A percentile compares a stretch with the other conserved stretches of the same genome.
These are phyloP conservation scores for Hyphopichia khmerensis DNA, from an alignment of 1,139 yeast species.

Conservation along the genomic window DNA sequence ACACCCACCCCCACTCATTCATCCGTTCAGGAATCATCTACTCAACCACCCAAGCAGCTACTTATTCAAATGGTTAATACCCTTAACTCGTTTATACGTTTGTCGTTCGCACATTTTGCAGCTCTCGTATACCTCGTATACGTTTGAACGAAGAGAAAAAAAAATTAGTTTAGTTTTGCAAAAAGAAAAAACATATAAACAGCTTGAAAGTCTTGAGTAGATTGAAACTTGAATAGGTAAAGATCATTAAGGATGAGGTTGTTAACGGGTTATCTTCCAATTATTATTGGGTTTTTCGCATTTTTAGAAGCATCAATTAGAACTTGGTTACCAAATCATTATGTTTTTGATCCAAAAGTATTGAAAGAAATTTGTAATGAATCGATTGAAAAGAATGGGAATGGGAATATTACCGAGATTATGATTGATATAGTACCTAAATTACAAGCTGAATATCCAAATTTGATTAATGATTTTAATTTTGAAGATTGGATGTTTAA, in stretches of 20 bases:
- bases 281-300: constrained; percentile 1
- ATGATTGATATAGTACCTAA: constrained; percentile 60
- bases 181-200: too few species aligned
- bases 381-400: constrained; percentile 53
- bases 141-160: too few species aligned
- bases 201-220: too few species aligned
- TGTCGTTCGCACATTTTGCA: not conserved
- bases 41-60: too few species aligned
- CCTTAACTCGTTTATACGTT: too few species aligned
- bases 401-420: constrained; percentile 59
- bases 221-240: too few species aligned
- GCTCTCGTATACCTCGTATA: not conserved
- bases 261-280: not conserved
- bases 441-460: constrained; percentile 60
- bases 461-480: constrained; percentile 64
- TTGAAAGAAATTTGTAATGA: constrained; percentile 51
- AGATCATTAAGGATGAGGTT: constrained; percentile 3
- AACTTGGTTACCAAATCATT: constrained; percentile 69
- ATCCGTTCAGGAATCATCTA: too few species aligned
- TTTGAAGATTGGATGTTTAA: constrained; percentile 91
- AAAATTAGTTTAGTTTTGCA: too few species aligned
- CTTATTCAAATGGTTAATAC: too few species aligned
- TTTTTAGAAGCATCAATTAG: constrained; percentile 3
- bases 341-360: constrained; percentile 53
- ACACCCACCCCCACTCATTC: too few species aligned